Conservation (phyloP, 2,329 filamentous ascomycete species). For the Scytalidium lignicola region DNA sequence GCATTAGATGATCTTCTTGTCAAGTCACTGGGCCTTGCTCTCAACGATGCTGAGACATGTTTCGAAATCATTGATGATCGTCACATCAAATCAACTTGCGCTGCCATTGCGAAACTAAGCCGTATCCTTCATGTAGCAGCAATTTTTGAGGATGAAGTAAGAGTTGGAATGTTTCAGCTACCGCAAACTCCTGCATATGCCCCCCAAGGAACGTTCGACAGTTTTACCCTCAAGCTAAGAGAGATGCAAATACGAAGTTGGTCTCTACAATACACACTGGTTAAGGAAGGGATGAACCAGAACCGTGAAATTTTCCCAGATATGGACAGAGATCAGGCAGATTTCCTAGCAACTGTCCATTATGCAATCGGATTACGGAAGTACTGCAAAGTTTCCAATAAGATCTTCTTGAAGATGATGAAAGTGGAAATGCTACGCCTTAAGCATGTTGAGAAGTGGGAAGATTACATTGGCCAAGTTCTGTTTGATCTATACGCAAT, state of each 20-base stretch:
- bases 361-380: conserved; percentile 77
- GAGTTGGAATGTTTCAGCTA: conserved; percentile 64
- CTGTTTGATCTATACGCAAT: conserved; percentile 78
- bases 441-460: conserved; percentile 72
- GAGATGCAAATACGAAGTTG: conserved; percentile 86
- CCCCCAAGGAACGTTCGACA: conserved; percentile 38
- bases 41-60: conserved; percentile 58
- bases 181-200: conserved; percentile 49
- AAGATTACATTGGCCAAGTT: conserved; percentile 81
- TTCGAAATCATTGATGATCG: conserved; percentile 82
- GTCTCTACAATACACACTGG: conserved; percentile 77
- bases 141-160: conserved; percentile 80
- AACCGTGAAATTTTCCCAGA: conserved; percentile 58
- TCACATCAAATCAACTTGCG: conserved; percentile 69
- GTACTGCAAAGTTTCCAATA: conserved; percentile 79
- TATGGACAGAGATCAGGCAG: conserved; percentile 67
- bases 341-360: conserved; percentile 77
- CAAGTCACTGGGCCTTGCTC: conserved; percentile 62
- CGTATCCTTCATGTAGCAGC: conserved; percentile 75
- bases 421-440: conserved; percentile 78
- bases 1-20: conserved; percentile 72
- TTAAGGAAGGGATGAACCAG: conserved; percentile 70
- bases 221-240: conserved; percentile 64
- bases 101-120: conserved; percentile 64
- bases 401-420: conserved; percentile 83